A percentile compares a stretch with the other conserved stretches of the same genome.
These are phyloP conservation scores for Aureobasidium namibiae DNA, from an alignment of 2,329 filamentous ascomycete species.

Conservation along the genomic window DNA sequence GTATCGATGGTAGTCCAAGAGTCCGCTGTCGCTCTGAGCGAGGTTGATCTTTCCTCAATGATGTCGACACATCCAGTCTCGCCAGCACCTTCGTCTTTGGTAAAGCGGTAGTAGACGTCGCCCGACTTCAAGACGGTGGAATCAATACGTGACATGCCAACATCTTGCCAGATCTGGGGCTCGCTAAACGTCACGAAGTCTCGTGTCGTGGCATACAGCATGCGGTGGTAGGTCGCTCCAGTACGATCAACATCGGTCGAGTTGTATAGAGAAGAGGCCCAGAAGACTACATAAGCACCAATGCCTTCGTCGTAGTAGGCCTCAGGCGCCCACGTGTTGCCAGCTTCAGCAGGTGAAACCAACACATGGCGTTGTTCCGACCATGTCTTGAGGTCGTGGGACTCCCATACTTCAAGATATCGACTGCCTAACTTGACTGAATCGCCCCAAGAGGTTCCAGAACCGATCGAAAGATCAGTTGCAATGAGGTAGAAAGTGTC, in stretches of 20 bases:
- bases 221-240: conserved; percentile 41
- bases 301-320: conserved; percentile 41
- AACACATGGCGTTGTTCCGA: conserved; percentile 42
- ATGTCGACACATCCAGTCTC: conserved; percentile 47
- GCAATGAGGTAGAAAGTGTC: conserved; percentile 46
- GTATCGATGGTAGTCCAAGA: conserved; percentile 39
- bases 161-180: conserved; percentile 44
- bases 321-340: conserved; percentile 49
- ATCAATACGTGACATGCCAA: conserved; percentile 44
- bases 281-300: conserved; percentile 38
- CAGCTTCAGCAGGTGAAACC: conserved; percentile 42
- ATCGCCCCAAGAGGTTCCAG: conserved; percentile 45
- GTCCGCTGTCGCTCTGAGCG: conserved; percentile 33
- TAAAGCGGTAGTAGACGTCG: conserved; percentile 44
- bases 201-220: conserved; percentile 44
- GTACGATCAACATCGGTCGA: conserved; percentile 35
- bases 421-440: conserved; percentile 40
- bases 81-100: conserved; percentile 45
- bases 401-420: conserved; percentile 48
- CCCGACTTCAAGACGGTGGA: conserved; percentile 41
- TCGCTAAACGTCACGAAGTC: conserved; percentile 45
- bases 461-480: conserved; percentile 47
- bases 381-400: conserved; percentile 43
- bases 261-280: conserved; percentile 40
- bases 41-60: conserved; percentile 43